Evolutionary conservation across 495 filamentous ascomycete species (phyloP).

Genomic region (Glarea lozoyensis): DNA sequence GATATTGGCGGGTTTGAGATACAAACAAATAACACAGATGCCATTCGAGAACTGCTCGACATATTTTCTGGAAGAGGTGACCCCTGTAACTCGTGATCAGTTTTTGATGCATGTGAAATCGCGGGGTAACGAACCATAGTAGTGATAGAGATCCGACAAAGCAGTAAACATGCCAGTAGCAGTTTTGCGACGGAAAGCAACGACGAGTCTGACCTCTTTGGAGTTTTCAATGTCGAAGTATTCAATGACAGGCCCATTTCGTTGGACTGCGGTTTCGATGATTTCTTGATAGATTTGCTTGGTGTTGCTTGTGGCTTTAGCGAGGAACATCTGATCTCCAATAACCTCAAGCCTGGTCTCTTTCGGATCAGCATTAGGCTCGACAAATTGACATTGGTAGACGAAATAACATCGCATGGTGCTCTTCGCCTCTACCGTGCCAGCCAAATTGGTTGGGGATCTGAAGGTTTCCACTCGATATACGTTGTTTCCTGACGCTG

Average conservation of each 20-base stretch:
- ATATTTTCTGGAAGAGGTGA: constrained; percentile 94
- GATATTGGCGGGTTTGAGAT: constrained; percentile 61
- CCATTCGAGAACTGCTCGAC: constrained; percentile 99
- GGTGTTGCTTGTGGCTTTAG: constrained; percentile 93
- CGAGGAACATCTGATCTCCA: constrained; percentile 86
- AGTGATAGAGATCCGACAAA: constrained; percentile 93
- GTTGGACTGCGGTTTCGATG: constrained; percentile 69
- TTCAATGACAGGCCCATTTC: constrained; percentile 92
- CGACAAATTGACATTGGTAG: constrained; percentile 86
- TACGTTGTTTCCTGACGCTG: constrained; percentile 48
- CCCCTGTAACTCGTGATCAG: constrained; percentile 12
- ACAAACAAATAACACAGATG: constrained; percentile 91
- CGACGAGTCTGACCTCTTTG: constrained; percentile 83
- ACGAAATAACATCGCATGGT: constrained; percentile 97
- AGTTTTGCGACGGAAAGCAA: constrained; percentile 88
- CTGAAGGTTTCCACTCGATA: constrained; percentile 97
- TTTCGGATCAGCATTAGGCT: constrained; percentile 56
- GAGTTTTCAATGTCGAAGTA: constrained; percentile 91
- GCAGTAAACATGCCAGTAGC: constrained; percentile 93
- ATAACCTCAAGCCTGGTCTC: constrained; percentile 89
- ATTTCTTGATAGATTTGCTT: constrained; percentile 90
- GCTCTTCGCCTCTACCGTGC: constrained; percentile 46
- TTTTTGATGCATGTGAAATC: not conserved
- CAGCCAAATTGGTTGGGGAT: constrained; percentile 62
- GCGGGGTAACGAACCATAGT: constrained; percentile 54